These are phyloP conservation scores for Angophora floribunda DNA, from an alignment of 345 rosid genomes.

Conservation along the genomic window DNA sequence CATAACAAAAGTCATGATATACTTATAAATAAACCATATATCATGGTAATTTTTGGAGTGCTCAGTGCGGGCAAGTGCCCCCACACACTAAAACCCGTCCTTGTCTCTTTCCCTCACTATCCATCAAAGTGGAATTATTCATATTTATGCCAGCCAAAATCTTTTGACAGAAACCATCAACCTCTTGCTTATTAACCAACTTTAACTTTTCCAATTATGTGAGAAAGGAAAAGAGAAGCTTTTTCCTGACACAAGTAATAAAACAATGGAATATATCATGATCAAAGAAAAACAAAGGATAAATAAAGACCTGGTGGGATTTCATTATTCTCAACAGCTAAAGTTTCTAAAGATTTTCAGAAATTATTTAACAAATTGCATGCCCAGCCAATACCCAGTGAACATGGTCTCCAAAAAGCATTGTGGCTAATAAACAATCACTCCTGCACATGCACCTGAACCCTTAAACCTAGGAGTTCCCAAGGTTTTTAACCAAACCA, in stretches of 20 bases:
- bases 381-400: not conserved
- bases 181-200: not conserved
- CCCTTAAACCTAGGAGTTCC: not conserved
- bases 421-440: not conserved
- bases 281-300: not conserved
- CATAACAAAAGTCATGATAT: not conserved
- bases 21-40: not conserved
- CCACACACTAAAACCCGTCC: not conserved
- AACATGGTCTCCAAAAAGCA: not conserved
- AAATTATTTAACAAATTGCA: not conserved
- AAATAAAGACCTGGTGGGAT: not conserved
- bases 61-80: not conserved
- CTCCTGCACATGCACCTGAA: fast-evolving
- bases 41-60: not conserved
- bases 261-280: not conserved
- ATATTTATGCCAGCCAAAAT: not conserved
- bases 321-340: not conserved
- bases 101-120: not conserved
- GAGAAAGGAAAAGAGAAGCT: not conserved
- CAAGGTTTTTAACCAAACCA: not conserved
- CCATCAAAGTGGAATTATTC: not conserved
- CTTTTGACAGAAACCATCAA: not conserved
- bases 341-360: not conserved
- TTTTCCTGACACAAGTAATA: not conserved
- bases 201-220: not conserved